These are phyloP conservation scores for Aspergillus mulundensis DNA, from an alignment of 495 filamentous ascomycete species.

Conservation along the genomic window DNA sequence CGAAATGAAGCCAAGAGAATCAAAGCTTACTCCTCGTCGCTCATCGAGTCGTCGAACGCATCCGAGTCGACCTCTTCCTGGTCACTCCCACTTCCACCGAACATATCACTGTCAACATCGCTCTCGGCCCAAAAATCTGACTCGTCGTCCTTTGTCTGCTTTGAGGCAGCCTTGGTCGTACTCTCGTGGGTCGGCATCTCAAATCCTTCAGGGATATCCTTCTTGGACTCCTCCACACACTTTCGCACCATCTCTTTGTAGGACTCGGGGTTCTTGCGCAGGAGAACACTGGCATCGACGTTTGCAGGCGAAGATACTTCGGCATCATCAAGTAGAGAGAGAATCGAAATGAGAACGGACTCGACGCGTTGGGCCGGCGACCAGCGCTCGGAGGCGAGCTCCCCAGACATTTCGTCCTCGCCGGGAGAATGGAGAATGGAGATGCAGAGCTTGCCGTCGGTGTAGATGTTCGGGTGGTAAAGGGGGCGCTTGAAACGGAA, in stretches of 20 bases:
- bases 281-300: conserved; percentile 85
- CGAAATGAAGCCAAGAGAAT: too few relatives aligned
- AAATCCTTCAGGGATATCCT: conserved; percentile 76
- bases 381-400: conserved; percentile 86
- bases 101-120: conserved; percentile 70
- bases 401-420: conserved; percentile 87
- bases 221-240: conserved; percentile 67
- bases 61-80: conserved; percentile 54
- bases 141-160: conserved; percentile 66
- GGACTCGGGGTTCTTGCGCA: conserved; percentile 61
- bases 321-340: conserved; percentile 91
- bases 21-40: conserved; percentile 45
- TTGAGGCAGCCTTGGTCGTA: conserved; percentile 48
- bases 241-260: conserved; percentile 68
- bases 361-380: conserved; percentile 88
- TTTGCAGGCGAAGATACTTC: conserved; percentile 93
- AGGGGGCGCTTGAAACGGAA: conserved; percentile 81
- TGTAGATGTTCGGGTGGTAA: conserved; percentile 92
- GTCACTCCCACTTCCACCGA: conserved; percentile 65
- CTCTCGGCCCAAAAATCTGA: conserved; percentile 80
- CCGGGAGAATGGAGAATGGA: conserved; percentile 92
- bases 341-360: conserved; percentile 85
- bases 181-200: conserved; percentile 71
- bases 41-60: conserved; percentile 48
- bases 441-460: conserved; percentile 88